Evolutionary conservation across 164 flowering plant species (phyloP), one percentile per base, ranked within the genome.

Genomic region (Umbilicus rupestris): DNA sequence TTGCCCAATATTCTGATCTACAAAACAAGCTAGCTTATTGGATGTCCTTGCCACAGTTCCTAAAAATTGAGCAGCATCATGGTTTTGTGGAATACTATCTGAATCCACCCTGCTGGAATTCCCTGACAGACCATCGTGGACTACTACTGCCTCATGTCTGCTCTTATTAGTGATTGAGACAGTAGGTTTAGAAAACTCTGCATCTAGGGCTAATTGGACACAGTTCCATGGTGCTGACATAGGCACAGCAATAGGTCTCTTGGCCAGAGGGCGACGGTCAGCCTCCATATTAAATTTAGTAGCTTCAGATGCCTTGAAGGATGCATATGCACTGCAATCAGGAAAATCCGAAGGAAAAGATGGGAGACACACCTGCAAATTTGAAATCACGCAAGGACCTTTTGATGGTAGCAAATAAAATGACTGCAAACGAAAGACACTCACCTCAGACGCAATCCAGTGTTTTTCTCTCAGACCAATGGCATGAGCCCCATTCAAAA

Each of bases 401-500:
- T 20, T 12, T 5, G 12, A 31, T 16, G 4, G 39, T 3, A 5
- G 20, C 57, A 22, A 22, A 30, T 5, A n/a, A 60, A 60, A 60
- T 37, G 2, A 60, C 64, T n/a, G n/a, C 14, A 29, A 29, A 60
- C 2, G 22, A 59, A 17, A 29, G 64, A 22, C 26, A 70, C 24
- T 72, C 14, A 79, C 89, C 58, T 88, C 85, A 74, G 82, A 71
- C 45, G 97, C 84, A 78, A 91, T 67, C 99, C 96, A 92, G 57
- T 69, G 93, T 72, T 82, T 89, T 78, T 94, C 99, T 70, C 88
- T 82, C 79, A 83, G 80, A 66, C 99, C 99, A 66, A 91, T 80
- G 44, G 88, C 88, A 68, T 74, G 89, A 73, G 87, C 94, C 52
- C 97, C 97, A 66, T 71, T 76, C 66, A 81, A 76, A 50, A 89